Conservation (phyloP, 176 grass and related monocot species). For the Neostapfia colusana region DNA sequence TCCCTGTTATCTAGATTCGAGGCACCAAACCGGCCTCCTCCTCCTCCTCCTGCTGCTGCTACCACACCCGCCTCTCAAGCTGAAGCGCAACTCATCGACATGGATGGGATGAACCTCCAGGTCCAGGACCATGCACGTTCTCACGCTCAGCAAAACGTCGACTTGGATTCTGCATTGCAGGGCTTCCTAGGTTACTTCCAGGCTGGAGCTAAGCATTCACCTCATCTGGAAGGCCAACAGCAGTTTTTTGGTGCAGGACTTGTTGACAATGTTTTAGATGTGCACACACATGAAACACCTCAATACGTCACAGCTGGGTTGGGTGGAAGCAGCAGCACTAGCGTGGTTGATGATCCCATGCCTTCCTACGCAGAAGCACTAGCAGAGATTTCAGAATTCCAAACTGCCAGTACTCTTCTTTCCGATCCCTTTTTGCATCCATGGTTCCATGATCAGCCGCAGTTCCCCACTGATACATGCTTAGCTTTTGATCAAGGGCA, state of each 20-base stretch:
- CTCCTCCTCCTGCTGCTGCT: not conserved
- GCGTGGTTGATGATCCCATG: slow-evolving; percentile 48
- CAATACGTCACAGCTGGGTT: not conserved
- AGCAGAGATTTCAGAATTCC: slow-evolving; percentile 40
- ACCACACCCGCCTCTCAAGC: not conserved
- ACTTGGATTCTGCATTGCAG: slow-evolving; percentile 30
- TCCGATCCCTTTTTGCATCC: slow-evolving; percentile 43
- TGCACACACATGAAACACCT: slow-evolving; percentile 17
- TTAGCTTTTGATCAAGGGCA: slow-evolving; percentile 33
- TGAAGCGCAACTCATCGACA: not conserved
- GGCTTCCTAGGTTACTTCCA: slow-evolving; percentile 35
- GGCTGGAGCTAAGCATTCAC: not conserved
- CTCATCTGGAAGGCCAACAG: slow-evolving; percentile 7
- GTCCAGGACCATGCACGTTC: not conserved
- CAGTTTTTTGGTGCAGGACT: slow-evolving; percentile 5
- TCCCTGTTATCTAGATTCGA: slow-evolving; percentile 18
- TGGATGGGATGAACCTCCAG: not conserved
- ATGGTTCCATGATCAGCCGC: slow-evolving; percentile 41
- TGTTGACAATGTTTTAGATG: slow-evolving; percentile 5
- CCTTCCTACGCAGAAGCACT: slow-evolving; percentile 49
- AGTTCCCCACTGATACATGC: not conserved
- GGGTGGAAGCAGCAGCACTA: slow-evolving; percentile 42
- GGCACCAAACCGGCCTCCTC: not conserved
- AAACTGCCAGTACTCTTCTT: slow-evolving; percentile 28
- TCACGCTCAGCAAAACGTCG: slow-evolving; percentile 1